Percentiles rank a stretch among this genome's conserved stretches.
Conservation (phyloP, 148 eudicot genomes). For the Fagopyrum tataricum region DNA sequence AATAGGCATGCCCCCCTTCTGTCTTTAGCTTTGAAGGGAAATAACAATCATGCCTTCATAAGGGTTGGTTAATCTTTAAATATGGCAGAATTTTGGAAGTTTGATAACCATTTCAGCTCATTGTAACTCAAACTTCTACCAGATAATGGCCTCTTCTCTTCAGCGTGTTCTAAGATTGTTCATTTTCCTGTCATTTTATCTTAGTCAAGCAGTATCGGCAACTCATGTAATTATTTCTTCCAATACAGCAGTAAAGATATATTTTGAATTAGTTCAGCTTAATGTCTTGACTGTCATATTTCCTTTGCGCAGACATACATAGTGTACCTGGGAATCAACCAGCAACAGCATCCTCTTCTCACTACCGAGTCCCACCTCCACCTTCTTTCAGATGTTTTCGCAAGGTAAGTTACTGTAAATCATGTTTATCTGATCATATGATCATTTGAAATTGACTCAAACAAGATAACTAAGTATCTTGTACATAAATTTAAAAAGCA, state of each 20-base stretch:
- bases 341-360: conserved; percentile 1
- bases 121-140: not conserved
- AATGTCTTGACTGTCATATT: not conserved
- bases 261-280: not conserved
- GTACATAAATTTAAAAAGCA: not conserved
- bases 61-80: conserved; percentile 7
- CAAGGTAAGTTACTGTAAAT: not conserved
- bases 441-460: not conserved
- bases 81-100: not conserved
- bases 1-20: conserved; percentile 12
- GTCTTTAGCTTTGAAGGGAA: conserved; percentile 5
- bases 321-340: conserved; percentile 10
- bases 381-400: conserved; percentile 3
- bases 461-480: not conserved
- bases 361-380: conserved; percentile 2
- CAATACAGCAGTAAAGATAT: not conserved
- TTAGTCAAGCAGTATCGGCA: conserved; percentile 4
- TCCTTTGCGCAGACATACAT: not conserved
- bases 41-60: conserved; percentile 9
- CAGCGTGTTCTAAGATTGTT: not conserved
- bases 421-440: not conserved
- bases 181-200: conserved; percentile 1
- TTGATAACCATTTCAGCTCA: not conserved
- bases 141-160: not conserved
- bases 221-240: not conserved